A percentile compares a stretch with the other conserved stretches of the same genome.
These are phyloP conservation scores for Mortierella antarctica DNA, from an alignment of 192 early-diverging fungal genomes.

Conservation along the genomic window DNA sequence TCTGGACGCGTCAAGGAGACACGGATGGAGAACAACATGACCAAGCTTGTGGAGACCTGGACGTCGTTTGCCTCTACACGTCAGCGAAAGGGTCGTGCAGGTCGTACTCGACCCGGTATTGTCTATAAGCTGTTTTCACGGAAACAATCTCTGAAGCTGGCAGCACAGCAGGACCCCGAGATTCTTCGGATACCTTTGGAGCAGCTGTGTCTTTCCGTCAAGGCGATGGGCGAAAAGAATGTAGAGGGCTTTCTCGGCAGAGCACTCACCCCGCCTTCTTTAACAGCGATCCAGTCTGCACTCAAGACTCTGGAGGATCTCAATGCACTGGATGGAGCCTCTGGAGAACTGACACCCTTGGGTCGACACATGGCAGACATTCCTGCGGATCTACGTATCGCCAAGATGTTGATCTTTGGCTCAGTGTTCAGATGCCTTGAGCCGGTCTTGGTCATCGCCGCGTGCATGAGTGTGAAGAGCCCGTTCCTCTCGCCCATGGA, in stretches of 20 bases:
- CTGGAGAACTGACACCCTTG: slow-evolving; percentile 70
- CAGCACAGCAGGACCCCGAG: slow-evolving; percentile 80
- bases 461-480: slow-evolving; percentile 70
- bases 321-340: slow-evolving; percentile 61
- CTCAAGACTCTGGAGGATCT: slow-evolving; percentile 68
- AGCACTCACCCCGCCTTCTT: slow-evolving; percentile 76
- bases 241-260: slow-evolving; percentile 63
- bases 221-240: slow-evolving; percentile 72
- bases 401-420: slow-evolving; percentile 83
- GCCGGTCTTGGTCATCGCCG: slow-evolving; percentile 74
- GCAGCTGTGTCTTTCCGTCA: slow-evolving; percentile 80
- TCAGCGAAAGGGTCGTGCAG: slow-evolving; percentile 83
- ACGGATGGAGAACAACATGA: slow-evolving; percentile 70
- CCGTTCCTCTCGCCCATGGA: slow-evolving; percentile 56
- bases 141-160: slow-evolving; percentile 54
- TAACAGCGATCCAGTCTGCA: slow-evolving; percentile 64
- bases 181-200: slow-evolving; percentile 85
- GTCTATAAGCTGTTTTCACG: slow-evolving; percentile 80
- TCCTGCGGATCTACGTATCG: slow-evolving; percentile 81
- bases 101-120: slow-evolving; percentile 78
- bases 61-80: slow-evolving; percentile 65
- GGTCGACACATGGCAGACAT: slow-evolving; percentile 76
- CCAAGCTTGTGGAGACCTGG: slow-evolving; percentile 64
- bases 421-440: slow-evolving; percentile 80
- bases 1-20: slow-evolving; percentile 75